A percentile compares a stretch with the other conserved stretches of the same genome.
phyloP scores from a whole-genome alignment of 208 protist genomes.

The Balamuthia mandrillaris region DNA sequence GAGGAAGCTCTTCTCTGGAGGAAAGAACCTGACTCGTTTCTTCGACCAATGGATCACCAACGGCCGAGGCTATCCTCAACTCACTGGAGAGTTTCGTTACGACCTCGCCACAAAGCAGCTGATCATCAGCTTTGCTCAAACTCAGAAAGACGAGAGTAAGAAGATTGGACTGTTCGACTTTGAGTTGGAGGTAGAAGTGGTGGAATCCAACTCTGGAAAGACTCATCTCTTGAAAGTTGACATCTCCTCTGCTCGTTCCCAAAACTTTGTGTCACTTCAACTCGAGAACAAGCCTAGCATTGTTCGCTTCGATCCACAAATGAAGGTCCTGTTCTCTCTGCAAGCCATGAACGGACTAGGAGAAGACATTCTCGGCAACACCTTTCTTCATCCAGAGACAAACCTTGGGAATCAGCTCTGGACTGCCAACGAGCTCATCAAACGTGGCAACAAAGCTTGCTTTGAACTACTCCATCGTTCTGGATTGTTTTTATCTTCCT shows the following conservation, averaged over 20 bases:
- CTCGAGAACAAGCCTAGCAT: no score
- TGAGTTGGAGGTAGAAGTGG: background rate
- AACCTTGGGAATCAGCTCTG: background rate
- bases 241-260: background rate
- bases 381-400: no score
- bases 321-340: background rate
- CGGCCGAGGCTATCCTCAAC: background rate
- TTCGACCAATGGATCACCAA: background rate
- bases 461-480: background rate
- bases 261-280: background rate
- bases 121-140: background rate
- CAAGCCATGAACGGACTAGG: no score
- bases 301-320: background rate
- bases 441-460: background rate
- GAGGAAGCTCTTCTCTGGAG: background rate
- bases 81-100: constrained; percentile 2
- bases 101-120: background rate
- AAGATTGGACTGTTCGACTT: background rate
- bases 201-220: no score
- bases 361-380: no score
- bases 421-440: background rate
- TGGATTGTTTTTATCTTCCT: no score
- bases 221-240: background rate
- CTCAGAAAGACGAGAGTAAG: constrained; percentile 10
- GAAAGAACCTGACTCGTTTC: background rate